phyloP scores from a whole-genome alignment of 2,329 filamentous ascomycete genomes.

The Diaporthe sp. region DNA sequence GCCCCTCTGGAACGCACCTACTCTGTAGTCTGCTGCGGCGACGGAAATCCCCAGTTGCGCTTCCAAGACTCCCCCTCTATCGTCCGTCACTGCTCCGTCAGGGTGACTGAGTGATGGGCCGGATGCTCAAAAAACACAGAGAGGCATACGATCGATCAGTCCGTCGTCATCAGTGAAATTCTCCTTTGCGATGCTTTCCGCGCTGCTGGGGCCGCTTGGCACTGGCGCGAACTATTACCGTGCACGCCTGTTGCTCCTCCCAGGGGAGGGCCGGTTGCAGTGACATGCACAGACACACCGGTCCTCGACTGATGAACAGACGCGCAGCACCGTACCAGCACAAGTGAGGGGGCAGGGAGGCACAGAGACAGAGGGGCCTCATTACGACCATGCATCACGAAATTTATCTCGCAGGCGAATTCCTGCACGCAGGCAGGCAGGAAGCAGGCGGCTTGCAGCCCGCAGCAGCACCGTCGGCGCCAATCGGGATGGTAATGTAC shows the following conservation, averaged over 20 bases:
- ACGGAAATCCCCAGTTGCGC: slow-evolving; percentile 21
- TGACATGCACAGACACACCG: slow-evolving; percentile 4
- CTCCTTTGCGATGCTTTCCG: slow-evolving; percentile 1
- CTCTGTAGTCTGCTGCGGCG: background rate
- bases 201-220: slow-evolving; percentile 13
- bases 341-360: background rate
- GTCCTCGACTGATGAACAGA: background rate
- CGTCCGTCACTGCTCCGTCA: slow-evolving; percentile 3
- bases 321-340: background rate
- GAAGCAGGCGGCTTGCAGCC: slow-evolving; percentile 11
- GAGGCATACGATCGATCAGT: background rate
- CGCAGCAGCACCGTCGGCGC: background rate
- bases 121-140: background rate
- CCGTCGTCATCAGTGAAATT: background rate
- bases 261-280: background rate
- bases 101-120: background rate
- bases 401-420: slow-evolving; percentile 23
- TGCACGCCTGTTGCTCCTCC: slow-evolving; percentile 1
- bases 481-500: background rate
- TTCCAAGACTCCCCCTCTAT: background rate
- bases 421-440: slow-evolving; percentile 14
- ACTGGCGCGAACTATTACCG: slow-evolving; percentile 13
- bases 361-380: background rate
- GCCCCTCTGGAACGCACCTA: background rate
- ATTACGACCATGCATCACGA: background rate